A percentile compares a stretch with the other conserved stretches of the same genome.
Evolutionary conservation across 1,139 yeast genomes (phyloP).

Genomic region (Yamadazyma sp.): DNA sequence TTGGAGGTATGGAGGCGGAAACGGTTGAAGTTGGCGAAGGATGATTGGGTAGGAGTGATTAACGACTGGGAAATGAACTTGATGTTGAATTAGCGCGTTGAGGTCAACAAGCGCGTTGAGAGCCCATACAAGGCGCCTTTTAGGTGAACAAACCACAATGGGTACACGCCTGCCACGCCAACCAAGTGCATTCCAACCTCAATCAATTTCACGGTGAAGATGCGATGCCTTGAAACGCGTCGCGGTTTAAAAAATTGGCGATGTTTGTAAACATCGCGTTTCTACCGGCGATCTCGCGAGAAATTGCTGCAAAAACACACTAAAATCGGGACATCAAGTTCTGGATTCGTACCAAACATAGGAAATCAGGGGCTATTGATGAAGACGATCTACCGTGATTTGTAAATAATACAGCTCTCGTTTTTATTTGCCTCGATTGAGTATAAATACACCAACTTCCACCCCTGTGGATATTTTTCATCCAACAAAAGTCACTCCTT

Average conservation of each 20-base stretch:
- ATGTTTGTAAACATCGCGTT: constrained; percentile 8
- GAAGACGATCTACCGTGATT: background rate
- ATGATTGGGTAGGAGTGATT: constrained; percentile 77
- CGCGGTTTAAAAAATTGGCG: constrained; percentile 2
- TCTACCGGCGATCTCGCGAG: too few species aligned
- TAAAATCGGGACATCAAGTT: background rate
- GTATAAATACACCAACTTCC: constrained; percentile 16
- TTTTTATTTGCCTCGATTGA: constrained; percentile 5
- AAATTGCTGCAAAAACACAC: background rate
- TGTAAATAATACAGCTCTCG: background rate
- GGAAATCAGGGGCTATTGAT: constrained; percentile 3
- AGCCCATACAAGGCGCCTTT: too few species aligned
- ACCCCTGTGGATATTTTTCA: constrained; percentile 10
- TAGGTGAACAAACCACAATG: too few species aligned
- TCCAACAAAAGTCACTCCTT: constrained; percentile 2
- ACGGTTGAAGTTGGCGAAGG: constrained; percentile 54
- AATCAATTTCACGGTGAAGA: background rate
- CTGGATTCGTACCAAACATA: background rate
- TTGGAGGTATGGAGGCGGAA: constrained; percentile 84
- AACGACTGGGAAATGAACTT: constrained; percentile 84
- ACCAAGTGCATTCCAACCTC: too few species aligned
- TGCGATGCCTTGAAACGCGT: constrained; percentile 1
- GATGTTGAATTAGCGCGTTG: constrained; percentile 57
- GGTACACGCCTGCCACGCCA: too few species aligned
- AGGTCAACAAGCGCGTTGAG: too few species aligned